Evolutionary conservation across 1,284 basidiomycete genomes (phyloP), one percentile per base, ranked within the genome.

Genomic region (Jaminaea rosea): DNA sequence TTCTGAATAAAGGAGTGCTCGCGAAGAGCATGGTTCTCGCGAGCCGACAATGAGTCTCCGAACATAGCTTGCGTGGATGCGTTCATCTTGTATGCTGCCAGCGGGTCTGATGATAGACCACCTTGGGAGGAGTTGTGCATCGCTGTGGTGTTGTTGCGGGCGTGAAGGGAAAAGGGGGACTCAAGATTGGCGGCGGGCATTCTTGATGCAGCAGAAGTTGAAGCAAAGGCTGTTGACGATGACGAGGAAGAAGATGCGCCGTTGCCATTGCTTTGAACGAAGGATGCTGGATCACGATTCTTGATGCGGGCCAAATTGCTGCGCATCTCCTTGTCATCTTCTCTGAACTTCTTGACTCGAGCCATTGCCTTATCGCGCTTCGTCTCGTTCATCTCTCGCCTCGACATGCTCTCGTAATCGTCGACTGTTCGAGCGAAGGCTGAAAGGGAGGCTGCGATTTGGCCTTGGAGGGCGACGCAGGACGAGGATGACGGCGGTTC

Each of bases 1-100:
- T 69, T 59, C 37, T 69, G 60, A 37, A 73, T 69, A 47, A 73
- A 73, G 15, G 60, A 58, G 47, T 73, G 71, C 50, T 73, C 71
- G 5, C 69, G 53, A 47, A 73, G 53, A 24, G 71, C 71, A 44
- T 70, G 67, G 1, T 50, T 55, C 50, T 72, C 70, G n/a, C 70
- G 42, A 26, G 58, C 58, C 9, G 57, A 60, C 37, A 54, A 55
- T 44, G 17, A 42, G n/a, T 23, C 26, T 21, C 63, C 65, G 41
- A 69, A 69, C 66, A 69, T 69, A 44, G 66, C 66, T 5, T 65
- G 65, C 4, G 66, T 65, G 10, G 55, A 59, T 1, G 57, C 55
- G 32, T 67, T 67, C 63, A 70, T 63, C 53, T 60, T 60, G 56
- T 73, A 73, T 1, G 71, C 69, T 4, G 65, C 58, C 19, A 68